Evolutionary conservation across 305 asterid species (phyloP).

Genomic region (Rubia occidens): DNA sequence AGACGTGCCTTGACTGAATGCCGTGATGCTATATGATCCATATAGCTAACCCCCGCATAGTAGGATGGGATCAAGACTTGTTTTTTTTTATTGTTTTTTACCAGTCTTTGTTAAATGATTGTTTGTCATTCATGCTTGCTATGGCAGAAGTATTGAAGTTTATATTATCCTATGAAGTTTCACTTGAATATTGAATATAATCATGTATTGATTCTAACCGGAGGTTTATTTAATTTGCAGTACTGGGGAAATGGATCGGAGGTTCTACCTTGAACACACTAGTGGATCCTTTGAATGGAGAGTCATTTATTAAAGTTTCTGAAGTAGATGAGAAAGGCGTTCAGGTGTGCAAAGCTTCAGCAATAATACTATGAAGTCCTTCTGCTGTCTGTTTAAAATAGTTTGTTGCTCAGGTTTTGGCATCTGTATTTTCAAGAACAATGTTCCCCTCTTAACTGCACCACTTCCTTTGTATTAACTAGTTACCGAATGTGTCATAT

Average conservation of each 20-base stretch:
- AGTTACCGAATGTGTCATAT: constrained; percentile 11
- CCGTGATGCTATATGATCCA: too few relatives aligned
- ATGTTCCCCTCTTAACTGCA: constrained; percentile 5
- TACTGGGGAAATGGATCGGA: constrained; percentile 73
- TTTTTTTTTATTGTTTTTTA: neutral
- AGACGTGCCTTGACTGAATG: neutral
- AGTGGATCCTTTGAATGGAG: constrained; percentile 87
- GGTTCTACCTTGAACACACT: constrained; percentile 61
- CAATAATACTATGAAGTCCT: neutral
- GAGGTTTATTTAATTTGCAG: constrained; percentile 32
- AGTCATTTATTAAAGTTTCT: constrained; percentile 75
- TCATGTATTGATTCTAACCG: neutral
- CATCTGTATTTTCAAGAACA: too few relatives aligned
- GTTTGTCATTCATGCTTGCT: constrained; percentile 2
- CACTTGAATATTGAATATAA: too few relatives aligned
- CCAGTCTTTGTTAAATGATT: constrained; percentile 1
- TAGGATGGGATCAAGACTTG: neutral
- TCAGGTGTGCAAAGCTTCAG: constrained; percentile 30
- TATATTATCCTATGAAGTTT: too few relatives aligned
- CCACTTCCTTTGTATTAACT: neutral
- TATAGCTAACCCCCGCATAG: neutral
- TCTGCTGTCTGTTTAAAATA: neutral
- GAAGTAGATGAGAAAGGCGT: constrained; percentile 66
- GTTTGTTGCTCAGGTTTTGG: neutral
- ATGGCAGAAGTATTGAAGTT: neutral